Percentiles rank a stretch among this genome's conserved stretches.
Conservation (phyloP, 345 rosid genomes). For the Psidium friedrichsthalianum region DNA sequence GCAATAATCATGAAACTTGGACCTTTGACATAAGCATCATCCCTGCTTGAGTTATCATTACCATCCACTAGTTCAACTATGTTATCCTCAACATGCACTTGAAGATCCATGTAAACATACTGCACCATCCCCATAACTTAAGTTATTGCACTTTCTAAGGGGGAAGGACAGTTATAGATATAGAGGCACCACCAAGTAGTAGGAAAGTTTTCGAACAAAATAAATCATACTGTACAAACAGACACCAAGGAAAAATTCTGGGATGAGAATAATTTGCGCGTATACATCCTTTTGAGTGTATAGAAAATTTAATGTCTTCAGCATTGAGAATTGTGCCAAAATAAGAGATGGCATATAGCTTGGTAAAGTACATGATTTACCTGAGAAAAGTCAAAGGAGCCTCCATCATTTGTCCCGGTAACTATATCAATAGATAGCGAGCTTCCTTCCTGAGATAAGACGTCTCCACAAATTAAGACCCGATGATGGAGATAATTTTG, state of each 20-base stretch:
- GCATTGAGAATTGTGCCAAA: not conserved
- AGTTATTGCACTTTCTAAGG: not conserved
- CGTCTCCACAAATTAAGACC: not conserved
- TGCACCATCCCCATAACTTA: constrained; percentile 28
- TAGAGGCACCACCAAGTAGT: not conserved
- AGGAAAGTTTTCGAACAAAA: not conserved
- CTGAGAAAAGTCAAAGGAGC: constrained; percentile 69
- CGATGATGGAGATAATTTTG: not conserved
- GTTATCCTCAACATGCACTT: constrained; percentile 60
- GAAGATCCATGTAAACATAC: constrained; percentile 62
- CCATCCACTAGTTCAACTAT: constrained; percentile 41
- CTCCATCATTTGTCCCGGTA: constrained; percentile 68
- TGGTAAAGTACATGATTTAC: constrained; percentile 16
- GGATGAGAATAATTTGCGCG: not conserved
- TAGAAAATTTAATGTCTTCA: not conserved
- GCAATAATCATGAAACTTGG: constrained; percentile 52
- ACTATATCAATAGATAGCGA: constrained; percentile 39
- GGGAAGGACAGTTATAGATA: not conserved
- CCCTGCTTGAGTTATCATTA: constrained; percentile 24
- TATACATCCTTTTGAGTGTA: not conserved
- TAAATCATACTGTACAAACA: not conserved
- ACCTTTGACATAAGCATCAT: constrained; percentile 26
- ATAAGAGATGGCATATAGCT: not conserved
- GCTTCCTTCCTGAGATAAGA: constrained; percentile 61
- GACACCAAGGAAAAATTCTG: not conserved